A percentile compares a stretch with the other conserved stretches of the same genome.
These are phyloP conservation scores for Prunella vulgaris DNA, from an alignment of 257 asterid species.

Conservation along the genomic window DNA sequence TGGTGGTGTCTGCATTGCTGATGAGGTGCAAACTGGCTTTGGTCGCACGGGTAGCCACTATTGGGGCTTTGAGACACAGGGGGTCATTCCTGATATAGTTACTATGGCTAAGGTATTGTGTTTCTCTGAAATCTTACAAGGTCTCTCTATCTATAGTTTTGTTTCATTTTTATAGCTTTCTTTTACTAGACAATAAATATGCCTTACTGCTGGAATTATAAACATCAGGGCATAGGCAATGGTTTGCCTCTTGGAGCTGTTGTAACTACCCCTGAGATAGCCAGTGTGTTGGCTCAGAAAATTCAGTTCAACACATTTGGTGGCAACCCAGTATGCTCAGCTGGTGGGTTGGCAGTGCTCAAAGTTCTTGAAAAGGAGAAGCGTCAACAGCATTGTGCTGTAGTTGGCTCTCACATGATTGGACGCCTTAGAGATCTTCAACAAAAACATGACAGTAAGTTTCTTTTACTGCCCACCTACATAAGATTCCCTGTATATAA, in stretches of 20 bases:
- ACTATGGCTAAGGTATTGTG: slow-evolving; percentile 91
- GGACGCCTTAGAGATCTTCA: slow-evolving; percentile 66
- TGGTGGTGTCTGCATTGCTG: slow-evolving; percentile 98
- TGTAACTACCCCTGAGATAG: slow-evolving; percentile 96
- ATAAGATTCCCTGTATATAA: neutral
- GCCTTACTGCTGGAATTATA: slow-evolving; percentile 5
- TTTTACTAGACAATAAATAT: slow-evolving; percentile 7
- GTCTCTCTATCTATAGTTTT: slow-evolving; percentile 1
- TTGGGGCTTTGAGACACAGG: slow-evolving; percentile 98
- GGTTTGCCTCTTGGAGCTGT: slow-evolving; percentile 99
- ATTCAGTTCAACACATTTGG: slow-evolving; percentile 93
- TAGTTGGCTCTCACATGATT: slow-evolving; percentile 79
- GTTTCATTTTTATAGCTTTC: neutral
- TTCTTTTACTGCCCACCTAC: slow-evolving; percentile 10
- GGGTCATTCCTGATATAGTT: slow-evolving; percentile 87
- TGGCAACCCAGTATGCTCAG: slow-evolving; percentile 97
- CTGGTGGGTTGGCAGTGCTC: slow-evolving; percentile 93
- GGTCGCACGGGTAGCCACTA: slow-evolving; percentile 95
- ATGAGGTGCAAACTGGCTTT: slow-evolving; percentile 96
- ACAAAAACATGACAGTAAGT: slow-evolving; percentile 70
- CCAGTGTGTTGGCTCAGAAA: slow-evolving; percentile 80
- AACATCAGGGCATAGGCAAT: slow-evolving; percentile 83
- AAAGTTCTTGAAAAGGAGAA: slow-evolving; percentile 78
- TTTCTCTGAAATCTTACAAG: no score
- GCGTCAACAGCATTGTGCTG: slow-evolving; percentile 82